A percentile compares a stretch with the other conserved stretches of the same genome.
Evolutionary conservation across 2,329 filamentous ascomycete genomes (phyloP).

Genomic region (Penicillium frequentans): DNA sequence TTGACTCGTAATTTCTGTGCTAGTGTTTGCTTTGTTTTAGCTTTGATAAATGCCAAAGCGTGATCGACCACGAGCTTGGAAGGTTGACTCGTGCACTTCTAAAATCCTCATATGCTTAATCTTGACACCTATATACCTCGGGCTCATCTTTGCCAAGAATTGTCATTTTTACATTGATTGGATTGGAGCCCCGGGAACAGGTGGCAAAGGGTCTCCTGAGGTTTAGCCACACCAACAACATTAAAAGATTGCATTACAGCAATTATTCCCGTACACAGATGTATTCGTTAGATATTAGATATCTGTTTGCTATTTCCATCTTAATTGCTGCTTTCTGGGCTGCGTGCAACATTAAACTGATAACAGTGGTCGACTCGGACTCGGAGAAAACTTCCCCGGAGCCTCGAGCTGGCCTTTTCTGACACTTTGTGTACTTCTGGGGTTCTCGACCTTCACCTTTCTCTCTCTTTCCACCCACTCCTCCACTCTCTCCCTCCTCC

Average conservation of each 20-base stretch:
- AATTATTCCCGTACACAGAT: background rate
- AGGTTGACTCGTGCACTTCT: background rate
- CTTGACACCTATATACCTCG: background rate
- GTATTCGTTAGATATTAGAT: background rate
- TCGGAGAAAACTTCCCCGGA: constrained; percentile 28
- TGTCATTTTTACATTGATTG: background rate
- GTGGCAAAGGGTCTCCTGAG: background rate
- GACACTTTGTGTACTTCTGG: constrained; percentile 26
- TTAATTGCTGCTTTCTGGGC: background rate
- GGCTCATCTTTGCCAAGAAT: background rate
- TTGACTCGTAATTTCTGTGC: no score
- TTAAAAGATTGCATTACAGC: background rate
- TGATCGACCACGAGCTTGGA: background rate
- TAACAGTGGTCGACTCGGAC: constrained; percentile 3
- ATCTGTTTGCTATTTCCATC: background rate
- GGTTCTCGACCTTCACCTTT: constrained; percentile 20
- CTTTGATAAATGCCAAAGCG: background rate
- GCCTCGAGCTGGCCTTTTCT: constrained; percentile 28
- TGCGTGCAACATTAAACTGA: background rate
- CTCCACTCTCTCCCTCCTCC: constrained; percentile 6
- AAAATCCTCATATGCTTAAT: background rate
- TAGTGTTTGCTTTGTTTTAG: background rate
- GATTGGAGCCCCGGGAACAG: background rate
- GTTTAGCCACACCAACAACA: background rate
- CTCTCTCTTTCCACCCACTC: constrained; percentile 10